Percentiles rank a stretch among this genome's conserved stretches.
These are phyloP conservation scores for Malassezia cuniculi DNA, from an alignment of 1,284 basidiomycete genomes.

Conservation along the genomic window DNA sequence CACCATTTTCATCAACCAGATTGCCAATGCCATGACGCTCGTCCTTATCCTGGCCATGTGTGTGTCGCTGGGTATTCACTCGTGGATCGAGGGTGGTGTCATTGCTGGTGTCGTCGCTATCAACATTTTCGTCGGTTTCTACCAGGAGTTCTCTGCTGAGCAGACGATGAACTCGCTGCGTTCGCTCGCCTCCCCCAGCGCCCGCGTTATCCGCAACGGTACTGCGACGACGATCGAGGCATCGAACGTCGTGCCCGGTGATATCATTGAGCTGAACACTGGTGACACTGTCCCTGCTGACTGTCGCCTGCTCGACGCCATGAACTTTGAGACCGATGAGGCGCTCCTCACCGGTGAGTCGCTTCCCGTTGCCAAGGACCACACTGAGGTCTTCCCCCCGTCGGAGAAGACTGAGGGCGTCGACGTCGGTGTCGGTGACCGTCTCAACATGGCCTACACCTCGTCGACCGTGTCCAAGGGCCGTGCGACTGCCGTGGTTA, in stretches of 20 bases:
- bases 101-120: slow-evolving; percentile 55
- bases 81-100: slow-evolving; percentile 57
- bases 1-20: slow-evolving; percentile 34
- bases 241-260: slow-evolving; percentile 53
- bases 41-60: slow-evolving; percentile 53
- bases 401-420: slow-evolving; percentile 23
- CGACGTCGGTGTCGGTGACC: slow-evolving; percentile 50
- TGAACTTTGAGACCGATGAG: slow-evolving; percentile 51
- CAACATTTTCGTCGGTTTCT: slow-evolving; percentile 49
- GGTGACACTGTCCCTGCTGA: slow-evolving; percentile 43
- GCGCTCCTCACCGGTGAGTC: slow-evolving; percentile 60
- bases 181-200: slow-evolving; percentile 54
- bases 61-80: slow-evolving; percentile 52
- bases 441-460: slow-evolving; percentile 54
- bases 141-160: slow-evolving; percentile 53
- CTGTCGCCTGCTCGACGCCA: slow-evolving; percentile 37
- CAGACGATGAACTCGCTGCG: slow-evolving; percentile 54
- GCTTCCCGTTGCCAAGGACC: slow-evolving; percentile 54
- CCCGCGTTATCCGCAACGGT: slow-evolving; percentile 52
- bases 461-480: slow-evolving; percentile 58
- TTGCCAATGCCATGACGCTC: slow-evolving; percentile 44
- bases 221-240: slow-evolving; percentile 51
- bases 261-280: slow-evolving; percentile 43
- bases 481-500: slow-evolving; percentile 53
- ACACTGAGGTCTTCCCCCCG: slow-evolving; percentile 20